Base-by-base conservation (phyloP, 345 rosid genomes). In the Moricandia moricandioides region DNA sequence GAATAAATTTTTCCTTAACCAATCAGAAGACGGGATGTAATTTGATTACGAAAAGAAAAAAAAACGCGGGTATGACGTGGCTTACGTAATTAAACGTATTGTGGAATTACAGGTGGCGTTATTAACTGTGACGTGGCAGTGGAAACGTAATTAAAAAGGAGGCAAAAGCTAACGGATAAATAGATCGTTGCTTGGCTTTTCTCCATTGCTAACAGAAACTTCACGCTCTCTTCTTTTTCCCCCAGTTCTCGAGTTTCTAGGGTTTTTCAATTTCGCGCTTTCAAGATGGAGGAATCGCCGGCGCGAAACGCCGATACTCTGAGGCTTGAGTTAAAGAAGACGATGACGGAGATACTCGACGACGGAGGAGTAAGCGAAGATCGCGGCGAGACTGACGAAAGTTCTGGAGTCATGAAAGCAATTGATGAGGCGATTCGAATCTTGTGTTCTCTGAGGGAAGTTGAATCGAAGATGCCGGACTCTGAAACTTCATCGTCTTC, bases 351-450 rank as follows among this genome's bases (percentile, higher is more conserved):
- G 70, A 39, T 57, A 54, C 26, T 67, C 24, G 24, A 49, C 55
- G 55, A 79, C 83, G 88, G 78, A 83, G 67, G 71, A 77, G 65
- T 67, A 57, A 43, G 70, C 31, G 7, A 54, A 14, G 31, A 67
- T 63, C 18, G 31, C 16, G 30, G 27, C 8, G 24, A 69, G 49
- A 8, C 65, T 70, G 75, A 82, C 43, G 37, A 4, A 1, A 29
- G 31, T 4, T 1, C 31, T 3, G 31, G 4, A 29, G 0, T 29
- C 31, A n/a, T 29, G 31, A 29, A 29, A 29, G 0, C n/a, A 30
- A 1, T 6, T 26, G 80, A 76, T 54, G 82, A 83, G 56, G 87
- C 88, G 17, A 62, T 71, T 8, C 73, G 65, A 31, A 69, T 79
- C 37, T 40, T 87, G 72, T 58, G 57, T 59, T 51, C 37, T 64